These are phyloP conservation scores for Zanthoxylum bungeanum DNA, from an alignment of 345 rosid genomes.

Conservation along the genomic window DNA sequence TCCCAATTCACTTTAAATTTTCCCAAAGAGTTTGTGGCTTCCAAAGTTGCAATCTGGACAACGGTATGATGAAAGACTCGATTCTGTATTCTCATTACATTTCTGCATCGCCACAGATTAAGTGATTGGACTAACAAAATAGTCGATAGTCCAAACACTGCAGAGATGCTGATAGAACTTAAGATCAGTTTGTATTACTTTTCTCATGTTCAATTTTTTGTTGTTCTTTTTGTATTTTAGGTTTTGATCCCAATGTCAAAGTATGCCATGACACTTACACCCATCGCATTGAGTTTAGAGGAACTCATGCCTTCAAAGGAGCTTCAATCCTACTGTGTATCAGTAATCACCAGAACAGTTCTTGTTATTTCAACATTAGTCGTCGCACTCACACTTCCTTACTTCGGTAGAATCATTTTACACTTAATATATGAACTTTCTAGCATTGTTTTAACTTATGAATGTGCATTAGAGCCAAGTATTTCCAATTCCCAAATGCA, in stretches of 20 bases:
- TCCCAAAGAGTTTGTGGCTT: conserved; percentile 56
- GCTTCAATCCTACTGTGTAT: conserved; percentile 38
- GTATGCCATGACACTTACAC: conserved; percentile 71
- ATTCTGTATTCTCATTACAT: neutral
- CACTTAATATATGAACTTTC: neutral
- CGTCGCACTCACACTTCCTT: conserved; percentile 70
- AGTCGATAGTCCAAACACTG: neutral
- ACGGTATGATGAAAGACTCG: conserved; percentile 35
- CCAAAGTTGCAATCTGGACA: conserved; percentile 71
- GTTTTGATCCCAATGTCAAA: conserved; percentile 71
- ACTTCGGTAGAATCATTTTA: conserved; percentile 48
- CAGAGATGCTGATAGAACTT: neutral
- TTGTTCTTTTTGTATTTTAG: conserved; percentile 25
- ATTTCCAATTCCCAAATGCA: neutral
- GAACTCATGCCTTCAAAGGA: conserved; percentile 62
- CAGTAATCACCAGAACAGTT: conserved; percentile 58
- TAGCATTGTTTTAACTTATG: neutral
- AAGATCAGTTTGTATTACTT: neutral
- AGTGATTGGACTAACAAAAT: neutral
- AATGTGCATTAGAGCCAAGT: neutral
- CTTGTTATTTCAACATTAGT: conserved; percentile 58
- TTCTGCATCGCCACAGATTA: neutral
- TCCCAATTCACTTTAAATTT: conserved; percentile 85
- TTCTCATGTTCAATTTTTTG: no score
- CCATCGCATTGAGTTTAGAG: conserved; percentile 67